Conservation (phyloP, 371 early-diverging fungal species). For the Rozella allomycis region DNA sequence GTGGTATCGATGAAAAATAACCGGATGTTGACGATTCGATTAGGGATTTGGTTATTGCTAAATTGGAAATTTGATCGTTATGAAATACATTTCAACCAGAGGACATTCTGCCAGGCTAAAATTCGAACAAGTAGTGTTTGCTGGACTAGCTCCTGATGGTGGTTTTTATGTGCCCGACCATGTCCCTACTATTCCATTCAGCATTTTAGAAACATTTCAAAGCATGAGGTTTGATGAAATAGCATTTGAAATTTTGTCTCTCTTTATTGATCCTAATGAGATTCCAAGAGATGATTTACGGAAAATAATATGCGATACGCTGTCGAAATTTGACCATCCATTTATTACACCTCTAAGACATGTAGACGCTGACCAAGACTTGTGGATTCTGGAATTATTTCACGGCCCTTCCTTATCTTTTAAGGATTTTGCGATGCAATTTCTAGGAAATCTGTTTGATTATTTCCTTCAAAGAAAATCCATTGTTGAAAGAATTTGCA, state of each 20-base stretch:
- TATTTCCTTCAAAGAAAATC: conserved; percentile 72
- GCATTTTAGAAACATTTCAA: conserved; percentile 43
- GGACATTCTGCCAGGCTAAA: no score
- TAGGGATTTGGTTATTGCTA: no score
- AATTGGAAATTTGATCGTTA: no score
- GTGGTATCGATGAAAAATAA: no score
- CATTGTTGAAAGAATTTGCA: conserved; percentile 17
- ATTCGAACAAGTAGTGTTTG: conserved; percentile 81
- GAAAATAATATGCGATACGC: conserved; percentile 31
- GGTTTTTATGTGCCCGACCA: conserved; percentile 76
- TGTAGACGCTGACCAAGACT: conserved; percentile 6
- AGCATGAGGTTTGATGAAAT: conserved; percentile 48
- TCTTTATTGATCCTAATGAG: conserved; percentile 53
- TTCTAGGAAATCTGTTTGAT: conserved; percentile 88
- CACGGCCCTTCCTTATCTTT: conserved; percentile 94
- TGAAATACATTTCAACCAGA: no score
- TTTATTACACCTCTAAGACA: conserved; percentile 41
- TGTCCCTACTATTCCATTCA: conserved; percentile 45
- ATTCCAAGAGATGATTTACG: conserved; percentile 48
- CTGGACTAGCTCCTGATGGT: conserved; percentile 80
- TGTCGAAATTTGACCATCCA: conserved; percentile 64
- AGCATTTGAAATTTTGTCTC: conserved; percentile 56
- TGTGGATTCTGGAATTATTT: conserved; percentile 75
- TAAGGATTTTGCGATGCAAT: conserved; percentile 92
- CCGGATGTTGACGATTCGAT: no score